phyloP scores from a whole-genome alignment of 148 eudicot species.

The Agrostemma githago region DNA sequence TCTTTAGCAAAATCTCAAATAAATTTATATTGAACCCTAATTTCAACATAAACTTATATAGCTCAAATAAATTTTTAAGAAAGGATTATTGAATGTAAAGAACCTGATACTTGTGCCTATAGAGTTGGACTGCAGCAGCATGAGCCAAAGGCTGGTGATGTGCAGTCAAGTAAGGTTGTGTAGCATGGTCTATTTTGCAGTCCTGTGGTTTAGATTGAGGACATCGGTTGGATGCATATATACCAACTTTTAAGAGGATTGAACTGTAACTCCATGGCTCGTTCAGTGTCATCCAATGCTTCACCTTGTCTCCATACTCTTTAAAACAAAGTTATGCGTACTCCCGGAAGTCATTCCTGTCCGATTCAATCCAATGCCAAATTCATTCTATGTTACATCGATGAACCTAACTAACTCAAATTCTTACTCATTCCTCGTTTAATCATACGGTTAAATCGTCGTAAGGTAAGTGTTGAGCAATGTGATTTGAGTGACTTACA shows the following conservation, averaged over 20 bases:
- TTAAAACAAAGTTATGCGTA: constrained; percentile 31
- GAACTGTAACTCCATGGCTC: constrained; percentile 29
- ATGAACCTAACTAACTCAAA: neutral
- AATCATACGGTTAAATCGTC: no score
- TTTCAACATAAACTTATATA: no score
- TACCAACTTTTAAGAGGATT: constrained; percentile 13
- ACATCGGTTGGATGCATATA: constrained; percentile 23
- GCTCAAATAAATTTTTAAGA: no score
- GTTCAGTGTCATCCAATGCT: constrained; percentile 40
- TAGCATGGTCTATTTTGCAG: constrained; percentile 28
- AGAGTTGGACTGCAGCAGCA: constrained; percentile 29
- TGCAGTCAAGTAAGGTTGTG: constrained; percentile 30
- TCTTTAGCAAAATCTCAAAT: no score
- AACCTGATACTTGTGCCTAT: constrained; percentile 33
- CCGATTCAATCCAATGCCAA: no score
- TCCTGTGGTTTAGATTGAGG: constrained; percentile 18
- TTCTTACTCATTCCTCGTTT: neutral
- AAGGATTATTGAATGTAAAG: neutral
- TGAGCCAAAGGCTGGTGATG: constrained; percentile 36
- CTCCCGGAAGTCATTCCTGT: constrained; percentile 30
- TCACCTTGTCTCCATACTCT: constrained; percentile 34
- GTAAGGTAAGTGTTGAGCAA: neutral
- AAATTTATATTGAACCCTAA: no score
- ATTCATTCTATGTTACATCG: no score
- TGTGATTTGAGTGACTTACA: constrained; percentile 31